These are phyloP conservation scores for Cyclotella choctawhatcheeana DNA, from an alignment of 108 stramenopile species.

Conservation along the genomic window DNA sequence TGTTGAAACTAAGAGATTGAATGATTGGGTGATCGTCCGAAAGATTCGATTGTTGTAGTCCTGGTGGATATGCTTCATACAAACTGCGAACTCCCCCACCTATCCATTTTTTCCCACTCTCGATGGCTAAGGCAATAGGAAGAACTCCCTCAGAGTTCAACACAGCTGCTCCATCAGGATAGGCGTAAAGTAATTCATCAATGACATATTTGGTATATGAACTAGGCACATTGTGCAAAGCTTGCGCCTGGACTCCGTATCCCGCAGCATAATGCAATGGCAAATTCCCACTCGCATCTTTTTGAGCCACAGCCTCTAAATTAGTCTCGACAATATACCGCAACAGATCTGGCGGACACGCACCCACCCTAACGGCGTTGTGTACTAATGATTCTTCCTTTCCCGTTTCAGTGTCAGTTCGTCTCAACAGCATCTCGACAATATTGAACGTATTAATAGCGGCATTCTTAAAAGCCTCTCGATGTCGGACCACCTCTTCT, in stretches of 20 bases:
- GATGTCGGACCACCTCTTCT: constrained; percentile 76
- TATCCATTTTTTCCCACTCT: constrained; percentile 86
- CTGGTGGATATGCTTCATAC: constrained; percentile 79
- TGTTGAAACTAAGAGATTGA: constrained; percentile 58
- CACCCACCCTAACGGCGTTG: constrained; percentile 75
- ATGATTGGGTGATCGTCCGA: constrained; percentile 60
- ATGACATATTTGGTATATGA: constrained; percentile 85
- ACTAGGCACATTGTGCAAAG: constrained; percentile 30
- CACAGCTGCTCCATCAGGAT: constrained; percentile 77
- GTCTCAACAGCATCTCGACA: constrained; percentile 69
- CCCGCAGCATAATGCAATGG: constrained; percentile 87
- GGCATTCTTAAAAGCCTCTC: constrained; percentile 73
- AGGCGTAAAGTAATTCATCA: constrained; percentile 86
- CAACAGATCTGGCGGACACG: constrained; percentile 80
- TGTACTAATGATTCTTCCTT: constrained; percentile 71
- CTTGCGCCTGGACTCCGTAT: constrained; percentile 3
- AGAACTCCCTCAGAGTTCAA: constrained; percentile 62
- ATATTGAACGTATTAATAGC: constrained; percentile 88
- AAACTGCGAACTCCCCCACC: constrained; percentile 83
- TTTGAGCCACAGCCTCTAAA: constrained; percentile 73
- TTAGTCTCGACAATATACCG: constrained; percentile 88
- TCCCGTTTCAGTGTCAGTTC: constrained; percentile 27
- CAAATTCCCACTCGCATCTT: constrained; percentile 66
- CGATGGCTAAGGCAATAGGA: constrained; percentile 75
- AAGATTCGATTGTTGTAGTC: constrained; percentile 66